Percentiles rank a stretch among this genome's conserved stretches.
Conservation (phyloP, 2,329 filamentous ascomycete species). For the Coccinonectria pachysandricola region DNA sequence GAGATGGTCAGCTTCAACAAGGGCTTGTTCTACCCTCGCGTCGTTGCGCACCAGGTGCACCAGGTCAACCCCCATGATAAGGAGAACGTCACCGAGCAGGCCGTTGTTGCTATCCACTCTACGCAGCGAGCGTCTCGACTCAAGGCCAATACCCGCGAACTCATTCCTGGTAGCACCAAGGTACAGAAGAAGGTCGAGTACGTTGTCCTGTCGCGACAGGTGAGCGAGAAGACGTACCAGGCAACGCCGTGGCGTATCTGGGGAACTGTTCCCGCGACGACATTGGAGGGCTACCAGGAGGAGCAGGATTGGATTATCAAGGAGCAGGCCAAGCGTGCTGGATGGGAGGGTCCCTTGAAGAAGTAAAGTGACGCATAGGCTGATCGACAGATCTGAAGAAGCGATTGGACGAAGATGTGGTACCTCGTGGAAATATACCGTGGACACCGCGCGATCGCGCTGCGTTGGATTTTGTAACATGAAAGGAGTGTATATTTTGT, state of each 20-base stretch:
- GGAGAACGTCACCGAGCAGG: constrained; percentile 34
- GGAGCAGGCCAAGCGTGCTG: constrained; percentile 24
- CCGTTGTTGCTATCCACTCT: constrained; percentile 49
- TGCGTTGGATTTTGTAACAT: neutral
- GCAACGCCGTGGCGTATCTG: constrained; percentile 51
- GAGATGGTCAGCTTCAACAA: constrained; percentile 42
- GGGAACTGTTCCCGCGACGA: constrained; percentile 50
- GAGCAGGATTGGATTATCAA: constrained; percentile 26
- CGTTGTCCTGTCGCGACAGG: constrained; percentile 45
- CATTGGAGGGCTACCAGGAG: constrained; percentile 29
- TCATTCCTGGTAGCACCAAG: constrained; percentile 37
- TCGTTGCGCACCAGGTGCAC: constrained; percentile 46
- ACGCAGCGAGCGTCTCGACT: constrained; percentile 42
- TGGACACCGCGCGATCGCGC: no score
- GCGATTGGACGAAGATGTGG: no score
- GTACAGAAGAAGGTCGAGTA: constrained; percentile 52
- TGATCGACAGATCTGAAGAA: no score
- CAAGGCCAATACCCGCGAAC: constrained; percentile 24
- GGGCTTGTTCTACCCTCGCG: constrained; percentile 30
- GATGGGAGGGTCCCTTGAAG: constrained; percentile 20
- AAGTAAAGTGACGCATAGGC: constrained; percentile 8
- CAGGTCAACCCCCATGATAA: constrained; percentile 33
- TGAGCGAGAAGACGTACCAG: constrained; percentile 36
- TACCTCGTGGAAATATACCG: no score
- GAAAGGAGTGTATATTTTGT: constrained; percentile 13